These are phyloP conservation scores for Pecoramyces ruminantium DNA, from an alignment of 192 early-diverging fungal species.

Conservation along the genomic window DNA sequence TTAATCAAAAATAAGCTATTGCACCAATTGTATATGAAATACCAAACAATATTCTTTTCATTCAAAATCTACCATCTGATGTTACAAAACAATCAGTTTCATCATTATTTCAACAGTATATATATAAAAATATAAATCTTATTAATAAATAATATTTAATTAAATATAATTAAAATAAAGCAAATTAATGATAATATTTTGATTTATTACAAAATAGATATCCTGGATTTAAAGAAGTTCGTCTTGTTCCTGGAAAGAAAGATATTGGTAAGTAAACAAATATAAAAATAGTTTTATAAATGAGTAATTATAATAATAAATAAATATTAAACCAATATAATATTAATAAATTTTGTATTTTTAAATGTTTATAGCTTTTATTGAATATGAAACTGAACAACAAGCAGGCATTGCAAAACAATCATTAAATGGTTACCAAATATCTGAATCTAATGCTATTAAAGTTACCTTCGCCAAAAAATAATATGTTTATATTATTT, in stretches of 20 bases:
- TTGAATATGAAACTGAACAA: conserved; percentile 79
- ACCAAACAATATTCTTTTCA: conserved; percentile 86
- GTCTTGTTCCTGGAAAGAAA: conserved; percentile 75
- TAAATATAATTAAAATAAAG: no score
- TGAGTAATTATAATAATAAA: no score
- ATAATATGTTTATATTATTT: no score
- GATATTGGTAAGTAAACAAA: conserved; percentile 47
- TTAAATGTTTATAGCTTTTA: conserved; percentile 69
- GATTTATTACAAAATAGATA: conserved; percentile 17
- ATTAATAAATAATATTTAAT: no score
- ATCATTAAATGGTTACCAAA: conserved; percentile 41
- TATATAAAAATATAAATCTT: no score
- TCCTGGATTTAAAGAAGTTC: conserved; percentile 89
- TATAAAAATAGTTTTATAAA: no score
- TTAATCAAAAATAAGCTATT: neutral
- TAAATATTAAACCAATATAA: no score
- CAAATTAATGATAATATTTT: no score
- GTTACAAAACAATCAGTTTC: conserved; percentile 42
- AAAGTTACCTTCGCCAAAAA: conserved; percentile 77
- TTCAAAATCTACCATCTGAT: conserved; percentile 68
- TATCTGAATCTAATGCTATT: conserved; percentile 48
- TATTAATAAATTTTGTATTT: no score
- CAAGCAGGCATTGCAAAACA: conserved; percentile 66
- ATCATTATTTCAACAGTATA: conserved; percentile 63
- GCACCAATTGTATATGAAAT: conserved; percentile 55